Conservation (phyloP, 768 basidiomycete species). For the Rhizopogon vesiculosus region DNA sequence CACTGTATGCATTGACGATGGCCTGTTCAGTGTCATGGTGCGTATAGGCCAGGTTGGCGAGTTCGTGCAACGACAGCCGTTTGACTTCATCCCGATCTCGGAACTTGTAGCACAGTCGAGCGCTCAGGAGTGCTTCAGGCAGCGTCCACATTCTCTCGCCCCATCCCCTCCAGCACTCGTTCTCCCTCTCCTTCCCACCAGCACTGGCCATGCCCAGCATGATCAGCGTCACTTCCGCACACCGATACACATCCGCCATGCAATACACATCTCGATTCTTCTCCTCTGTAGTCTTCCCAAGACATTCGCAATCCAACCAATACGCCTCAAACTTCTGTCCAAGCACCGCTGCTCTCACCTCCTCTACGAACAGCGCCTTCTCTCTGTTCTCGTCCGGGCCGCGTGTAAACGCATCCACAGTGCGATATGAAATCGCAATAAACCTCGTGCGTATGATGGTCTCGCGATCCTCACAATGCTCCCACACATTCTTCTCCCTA, state of each 20-base stretch:
- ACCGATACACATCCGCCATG: constrained; percentile 14
- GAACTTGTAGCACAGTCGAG: constrained; percentile 4
- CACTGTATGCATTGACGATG: constrained; percentile 7
- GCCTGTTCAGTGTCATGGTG: constrained; percentile 8
- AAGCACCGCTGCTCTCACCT: constrained; percentile 5
- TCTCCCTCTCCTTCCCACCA: neutral
- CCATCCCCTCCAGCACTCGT: constrained; percentile 13
- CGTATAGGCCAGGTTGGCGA: no score
- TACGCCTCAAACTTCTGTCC: constrained; percentile 7
- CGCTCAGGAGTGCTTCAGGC: constrained; percentile 3
- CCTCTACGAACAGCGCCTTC: constrained; percentile 5
- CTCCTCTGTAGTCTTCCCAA: constrained; percentile 8
- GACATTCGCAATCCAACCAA: constrained; percentile 16
- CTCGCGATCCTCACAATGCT: neutral
- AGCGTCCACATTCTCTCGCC: constrained; percentile 10
- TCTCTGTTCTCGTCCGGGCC: constrained; percentile 5
- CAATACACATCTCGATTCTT: constrained; percentile 13
- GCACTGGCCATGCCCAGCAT: constrained; percentile 2
- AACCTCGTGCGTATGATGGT: constrained; percentile 7
- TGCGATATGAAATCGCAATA: constrained; percentile 13
- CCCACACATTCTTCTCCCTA: constrained; percentile 1
- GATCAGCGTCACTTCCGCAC: constrained; percentile 10
- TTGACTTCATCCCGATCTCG: no score
- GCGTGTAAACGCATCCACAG: constrained; percentile 4
- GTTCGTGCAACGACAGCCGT: no score